Evolutionary conservation across 805 yeast species (phyloP), one percentile per base, ranked within the genome.

Genomic region (Scheffersomyces lignosus): DNA sequence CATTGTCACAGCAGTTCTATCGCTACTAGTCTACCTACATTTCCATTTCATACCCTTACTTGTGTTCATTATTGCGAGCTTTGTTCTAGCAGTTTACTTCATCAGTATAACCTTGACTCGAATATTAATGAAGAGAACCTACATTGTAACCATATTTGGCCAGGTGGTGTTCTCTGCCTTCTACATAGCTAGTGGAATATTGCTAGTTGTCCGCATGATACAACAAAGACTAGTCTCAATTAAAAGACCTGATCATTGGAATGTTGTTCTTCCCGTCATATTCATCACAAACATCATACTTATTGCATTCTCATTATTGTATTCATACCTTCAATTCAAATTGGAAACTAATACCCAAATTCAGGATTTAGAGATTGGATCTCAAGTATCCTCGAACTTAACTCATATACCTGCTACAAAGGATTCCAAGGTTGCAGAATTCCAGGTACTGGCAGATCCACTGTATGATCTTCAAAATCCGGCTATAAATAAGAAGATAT

Each of bases 401-500:
- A 20, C 24, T 10, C 24, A 20, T 7, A 10, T 20, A 20, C 10
- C 24, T 7, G 10, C 9, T 20, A 20, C 24, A 7, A 20, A 20
- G 24, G 9, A 20, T 7, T 7, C 7, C 10, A 7, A 7, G 24
- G 24, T 20, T 7, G 7, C 24, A 7, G n/a, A n/a, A n/a, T n/a
- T n/a, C n/a, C n/a, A n/a, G n/a, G n/a, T n/a, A n/a, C n/a, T n/a
- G n/a, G n/a, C n/a, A n/a, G n/a, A n/a, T n/a, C n/a, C n/a, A n/a
- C n/a, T n/a, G n/a, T n/a, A n/a, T n/a, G n/a, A n/a, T n/a, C n/a
- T n/a, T n/a, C n/a, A n/a, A n/a, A n/a, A n/a, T n/a, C n/a, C n/a
- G n/a, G n/a, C n/a, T n/a, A n/a, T n/a, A n/a, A n/a, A n/a, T 8
- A 49, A 48, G 31, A 47, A 48, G 30, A 24, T 41, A 3, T 49